Base-by-base conservation (phyloP, 345 rosid species). In the Melastoma malabathricum region DNA sequence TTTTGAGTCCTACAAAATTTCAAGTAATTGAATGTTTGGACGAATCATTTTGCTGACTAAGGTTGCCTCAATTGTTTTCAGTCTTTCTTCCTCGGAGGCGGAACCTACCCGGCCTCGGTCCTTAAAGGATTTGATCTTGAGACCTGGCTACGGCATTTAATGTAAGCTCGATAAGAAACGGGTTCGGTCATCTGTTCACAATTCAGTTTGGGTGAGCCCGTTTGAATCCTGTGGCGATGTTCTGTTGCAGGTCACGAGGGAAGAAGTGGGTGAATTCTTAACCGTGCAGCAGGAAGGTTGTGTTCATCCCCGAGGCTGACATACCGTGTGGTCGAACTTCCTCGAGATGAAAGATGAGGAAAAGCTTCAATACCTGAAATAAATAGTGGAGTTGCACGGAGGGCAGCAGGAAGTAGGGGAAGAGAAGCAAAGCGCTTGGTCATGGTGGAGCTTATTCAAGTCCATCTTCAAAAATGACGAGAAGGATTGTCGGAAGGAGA, bases 41-140 rank as follows among this genome's bases (percentile, higher is more conserved):
- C 44, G 12, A 16, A 56, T 15, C 13, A 14, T 20, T 50, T 10
- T 23, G 38, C 39, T 15, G 18, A 18, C 25, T 7, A 5, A 7
- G 41, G 12, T 34, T 34, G 41, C 41, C 41, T 29, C 41, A 6
- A 34, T 13, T 27, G 15, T 46, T 51, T 58, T 61, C 74, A 87
- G 89, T 80, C 94, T 29, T 87, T 90, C 86, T 87, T 78, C 64
- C 61, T 90, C 1, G 95, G 85, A 18, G 96, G 95, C 64, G 96
- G 96, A 16, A 59, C 66, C 18, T 47, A 76, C 62, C 81, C 77
- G 8, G 15, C 71, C 1, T 80, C 96, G 34, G 51, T 86, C 51
- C 78, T 86, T 3, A 62, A 80, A 8, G 89, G 96, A 18, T 90
- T 90, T 23, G 78, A 70, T 10, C 68, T 27, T 0, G 70, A 80